Conservation (phyloP, 2,329 filamentous ascomycete species). For the Colletotrichum viniferum region DNA sequence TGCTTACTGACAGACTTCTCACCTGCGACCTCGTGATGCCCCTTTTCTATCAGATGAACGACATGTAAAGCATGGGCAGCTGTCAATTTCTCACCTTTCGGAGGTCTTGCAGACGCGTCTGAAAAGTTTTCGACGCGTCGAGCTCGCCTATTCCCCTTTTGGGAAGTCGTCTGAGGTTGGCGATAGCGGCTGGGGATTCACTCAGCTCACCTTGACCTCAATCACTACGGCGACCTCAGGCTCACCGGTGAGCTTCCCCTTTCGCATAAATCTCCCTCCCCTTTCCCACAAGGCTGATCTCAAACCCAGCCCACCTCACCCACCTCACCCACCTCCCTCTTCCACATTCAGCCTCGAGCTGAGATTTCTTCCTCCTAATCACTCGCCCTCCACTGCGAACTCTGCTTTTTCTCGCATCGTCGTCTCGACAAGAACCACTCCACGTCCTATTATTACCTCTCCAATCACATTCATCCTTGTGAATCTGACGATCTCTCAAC, state of each 20-base stretch:
- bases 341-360: too few relatives aligned
- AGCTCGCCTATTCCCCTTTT: neutral
- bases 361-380: too few relatives aligned
- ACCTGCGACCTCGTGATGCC: neutral
- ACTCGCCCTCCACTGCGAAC: too few relatives aligned
- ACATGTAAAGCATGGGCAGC: neutral
- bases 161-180: neutral
- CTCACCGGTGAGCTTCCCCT: neutral
- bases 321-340: too few relatives aligned
- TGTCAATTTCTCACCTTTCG: neutral
- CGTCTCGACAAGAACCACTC: too few relatives aligned
- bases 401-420: too few relatives aligned
- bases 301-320: too few relatives aligned
- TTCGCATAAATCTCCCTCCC: neutral
- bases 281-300: too few relatives aligned
- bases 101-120: neutral
- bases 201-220: neutral
- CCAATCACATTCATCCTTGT: too few relatives aligned
- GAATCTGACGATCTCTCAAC: too few relatives aligned
- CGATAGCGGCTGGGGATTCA: neutral
- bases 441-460: too few relatives aligned
- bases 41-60: neutral
- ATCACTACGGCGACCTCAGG: neutral
- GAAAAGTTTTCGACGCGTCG: neutral
- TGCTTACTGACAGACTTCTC: neutral